Evolutionary conservation across 495 filamentous ascomycete genomes (phyloP).

Genomic region (Penicillium antarcticum): DNA sequence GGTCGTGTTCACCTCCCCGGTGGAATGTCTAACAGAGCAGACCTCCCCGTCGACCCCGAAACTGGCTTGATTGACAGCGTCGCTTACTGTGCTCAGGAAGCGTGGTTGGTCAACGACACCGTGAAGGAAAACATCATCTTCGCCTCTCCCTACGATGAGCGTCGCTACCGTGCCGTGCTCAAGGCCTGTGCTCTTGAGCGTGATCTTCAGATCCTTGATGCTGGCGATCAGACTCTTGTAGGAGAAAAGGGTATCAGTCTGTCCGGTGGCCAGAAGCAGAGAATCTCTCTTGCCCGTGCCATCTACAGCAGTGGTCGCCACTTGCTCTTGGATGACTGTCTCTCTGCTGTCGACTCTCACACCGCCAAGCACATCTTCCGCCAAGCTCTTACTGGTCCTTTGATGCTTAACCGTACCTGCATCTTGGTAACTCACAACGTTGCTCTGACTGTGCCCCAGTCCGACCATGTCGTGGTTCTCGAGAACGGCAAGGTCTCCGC

Average conservation of each 20-base stretch:
- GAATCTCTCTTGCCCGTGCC: conserved; percentile 91
- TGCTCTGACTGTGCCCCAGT: conserved; percentile 72
- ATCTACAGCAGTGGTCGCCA: conserved; percentile 91
- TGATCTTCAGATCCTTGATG: conserved; percentile 88
- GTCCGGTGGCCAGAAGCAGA: conserved; percentile 96
- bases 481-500: conserved; percentile 78
- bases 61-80: conserved; percentile 88
- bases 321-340: conserved; percentile 88
- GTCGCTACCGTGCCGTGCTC: conserved; percentile 83
- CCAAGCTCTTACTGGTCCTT: conserved; percentile 81
- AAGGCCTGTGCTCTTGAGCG: conserved; percentile 90
- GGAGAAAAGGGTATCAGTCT: conserved; percentile 97
- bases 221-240: conserved; percentile 89
- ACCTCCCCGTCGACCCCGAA: conserved; percentile 74
- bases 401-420: conserved; percentile 88
- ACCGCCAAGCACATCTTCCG: conserved; percentile 98
- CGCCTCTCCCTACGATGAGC: conserved; percentile 75
- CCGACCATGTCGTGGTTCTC: conserved; percentile 77
- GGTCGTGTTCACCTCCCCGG: conserved; percentile 83
- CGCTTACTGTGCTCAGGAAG: conserved; percentile 96
- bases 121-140: conserved; percentile 98
- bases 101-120: conserved; percentile 95
- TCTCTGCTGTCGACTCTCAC: conserved; percentile 98
- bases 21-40: conserved; percentile 70
- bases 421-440: conserved; percentile 97